phyloP scores from a whole-genome alignment of 2,329 filamentous ascomycete genomes.

The Pseudogymnoascus sp. region DNA sequence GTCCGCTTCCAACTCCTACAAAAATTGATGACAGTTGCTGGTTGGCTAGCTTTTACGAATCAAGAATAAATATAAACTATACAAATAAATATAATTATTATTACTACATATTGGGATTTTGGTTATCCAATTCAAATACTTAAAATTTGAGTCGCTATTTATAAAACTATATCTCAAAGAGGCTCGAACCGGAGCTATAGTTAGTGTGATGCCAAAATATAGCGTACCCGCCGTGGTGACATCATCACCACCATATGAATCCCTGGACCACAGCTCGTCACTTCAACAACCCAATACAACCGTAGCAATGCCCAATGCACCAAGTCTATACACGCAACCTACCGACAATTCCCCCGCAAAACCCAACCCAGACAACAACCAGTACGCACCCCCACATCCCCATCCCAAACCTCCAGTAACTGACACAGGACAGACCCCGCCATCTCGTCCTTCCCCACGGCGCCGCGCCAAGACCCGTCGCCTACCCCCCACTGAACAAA shows the following conservation, averaged over 20 bases:
- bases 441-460: not conserved
- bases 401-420: not conserved
- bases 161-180: not conserved
- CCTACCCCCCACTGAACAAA: conserved; percentile 1
- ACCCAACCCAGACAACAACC: not conserved
- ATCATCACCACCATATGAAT: not conserved
- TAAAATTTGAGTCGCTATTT: not conserved
- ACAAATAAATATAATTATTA: not conserved
- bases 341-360: not conserved
- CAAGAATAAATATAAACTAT: not conserved
- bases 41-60: not conserved
- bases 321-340: conserved; percentile 1
- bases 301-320: conserved; percentile 1
- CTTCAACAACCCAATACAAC: not conserved
- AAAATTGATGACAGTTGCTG: not conserved
- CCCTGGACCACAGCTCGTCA: not conserved
- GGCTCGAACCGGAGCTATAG: not conserved
- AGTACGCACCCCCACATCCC: not conserved
- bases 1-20: not conserved
- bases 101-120: not conserved
- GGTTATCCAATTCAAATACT: not conserved
- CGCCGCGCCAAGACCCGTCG: not conserved
- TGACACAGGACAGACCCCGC: not conserved
- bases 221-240: not conserved
- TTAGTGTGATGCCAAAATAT: conserved; percentile 1